These are phyloP conservation scores for Yamadazyma dendronema DNA, from an alignment of 1,139 yeast species.

Conservation along the genomic window DNA sequence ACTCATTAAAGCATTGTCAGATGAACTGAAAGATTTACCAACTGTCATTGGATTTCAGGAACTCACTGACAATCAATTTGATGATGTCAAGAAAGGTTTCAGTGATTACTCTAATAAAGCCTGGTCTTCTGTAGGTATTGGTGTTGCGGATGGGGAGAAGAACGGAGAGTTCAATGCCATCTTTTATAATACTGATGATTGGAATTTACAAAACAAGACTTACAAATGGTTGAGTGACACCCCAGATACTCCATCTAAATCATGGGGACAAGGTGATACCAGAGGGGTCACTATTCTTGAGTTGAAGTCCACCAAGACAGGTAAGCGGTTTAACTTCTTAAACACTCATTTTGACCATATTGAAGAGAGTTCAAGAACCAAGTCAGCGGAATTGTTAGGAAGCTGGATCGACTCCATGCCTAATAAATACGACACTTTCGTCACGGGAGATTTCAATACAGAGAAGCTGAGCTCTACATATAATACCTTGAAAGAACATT, in stretches of 20 bases:
- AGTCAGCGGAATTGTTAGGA: conserved; percentile 26
- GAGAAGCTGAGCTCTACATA: conserved; percentile 6
- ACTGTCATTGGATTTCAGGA: conserved; percentile 29
- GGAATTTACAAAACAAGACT: conserved; percentile 31
- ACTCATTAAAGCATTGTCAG: conserved; percentile 16
- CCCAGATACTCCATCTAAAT: conserved; percentile 39
- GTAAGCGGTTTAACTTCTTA: conserved; percentile 27
- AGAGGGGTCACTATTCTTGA: conserved; percentile 41
- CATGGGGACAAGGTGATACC: conserved; percentile 41
- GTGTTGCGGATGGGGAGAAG: conserved; percentile 42
- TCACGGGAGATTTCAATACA: conserved; percentile 19
- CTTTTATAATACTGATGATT: conserved; percentile 27
- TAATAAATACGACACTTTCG: conserved; percentile 30
- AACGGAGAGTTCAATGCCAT: conserved; percentile 47
- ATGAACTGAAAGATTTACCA: conserved; percentile 15
- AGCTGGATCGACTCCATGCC: conserved; percentile 26
- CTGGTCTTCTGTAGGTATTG: conserved; percentile 43
- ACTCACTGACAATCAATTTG: conserved; percentile 22
- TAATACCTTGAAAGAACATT: conserved; percentile 24
- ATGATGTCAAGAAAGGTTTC: conserved; percentile 20
- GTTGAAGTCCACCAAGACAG: conserved; percentile 20
- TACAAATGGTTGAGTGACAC: conserved; percentile 44
- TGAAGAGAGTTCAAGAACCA: conserved; percentile 35
- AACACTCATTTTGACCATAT: conserved; percentile 45
- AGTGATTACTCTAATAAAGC: conserved; percentile 15